Percentiles rank a stretch among this genome's conserved stretches.
Conservation (phyloP, 768 basidiomycete genomes). For the Lentinula aciculospora region DNA sequence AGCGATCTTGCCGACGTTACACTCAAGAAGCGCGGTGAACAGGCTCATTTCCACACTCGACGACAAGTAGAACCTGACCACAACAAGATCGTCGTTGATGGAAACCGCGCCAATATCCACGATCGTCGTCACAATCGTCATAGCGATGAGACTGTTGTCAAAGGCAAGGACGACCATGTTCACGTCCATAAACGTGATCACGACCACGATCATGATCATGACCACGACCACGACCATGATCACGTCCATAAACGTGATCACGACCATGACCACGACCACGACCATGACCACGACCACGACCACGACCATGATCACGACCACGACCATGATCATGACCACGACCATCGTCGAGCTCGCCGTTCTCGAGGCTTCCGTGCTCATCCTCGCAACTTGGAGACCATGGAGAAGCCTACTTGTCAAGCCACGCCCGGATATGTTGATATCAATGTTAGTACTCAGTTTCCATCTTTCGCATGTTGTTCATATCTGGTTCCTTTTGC, state of each 20-base stretch:
- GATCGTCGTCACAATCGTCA: background rate
- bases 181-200: background rate
- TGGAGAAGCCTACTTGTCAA: background rate
- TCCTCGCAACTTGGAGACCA: background rate
- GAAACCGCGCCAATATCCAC: background rate
- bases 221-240: background rate
- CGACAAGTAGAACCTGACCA: background rate
- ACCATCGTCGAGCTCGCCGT: background rate
- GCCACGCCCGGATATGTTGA: background rate
- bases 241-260: background rate
- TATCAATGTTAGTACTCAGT: background rate
- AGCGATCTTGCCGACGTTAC: background rate
- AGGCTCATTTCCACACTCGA: slow-evolving; percentile 5
- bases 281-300: background rate
- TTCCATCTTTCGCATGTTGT: background rate
- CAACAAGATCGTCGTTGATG: background rate
- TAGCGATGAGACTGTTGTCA: background rate
- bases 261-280: background rate
- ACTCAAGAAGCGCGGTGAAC: background rate
- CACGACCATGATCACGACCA: background rate
- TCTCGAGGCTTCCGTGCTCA: background rate
- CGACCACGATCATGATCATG: background rate
- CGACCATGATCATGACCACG: background rate
- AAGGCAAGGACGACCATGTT: background rate
- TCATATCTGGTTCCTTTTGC: background rate